Evolutionary conservation across 495 filamentous ascomycete genomes (phyloP).

Genomic region (Wilcoxina mikolae): DNA sequence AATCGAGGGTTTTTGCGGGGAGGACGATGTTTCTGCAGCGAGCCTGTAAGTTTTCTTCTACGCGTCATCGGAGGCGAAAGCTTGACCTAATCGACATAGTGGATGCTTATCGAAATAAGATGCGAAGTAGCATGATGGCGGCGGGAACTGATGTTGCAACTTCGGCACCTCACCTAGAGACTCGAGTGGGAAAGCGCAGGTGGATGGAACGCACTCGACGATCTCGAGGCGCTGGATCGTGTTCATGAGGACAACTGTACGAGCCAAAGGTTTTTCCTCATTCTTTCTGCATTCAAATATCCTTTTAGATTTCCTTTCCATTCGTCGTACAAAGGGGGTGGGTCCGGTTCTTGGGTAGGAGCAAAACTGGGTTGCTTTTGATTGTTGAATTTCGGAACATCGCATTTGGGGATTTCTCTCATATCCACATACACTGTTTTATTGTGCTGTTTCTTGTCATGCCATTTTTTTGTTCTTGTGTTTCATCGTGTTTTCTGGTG

Average conservation of each 20-base stretch:
- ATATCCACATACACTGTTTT: slow-evolving; percentile 1
- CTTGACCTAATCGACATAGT: slow-evolving; percentile 38
- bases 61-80: not conserved
- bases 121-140: slow-evolving; percentile 60
- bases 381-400: slow-evolving; percentile 7
- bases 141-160: slow-evolving; percentile 54
- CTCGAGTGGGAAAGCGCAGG: slow-evolving; percentile 67
- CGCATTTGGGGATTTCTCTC: slow-evolving; percentile 2
- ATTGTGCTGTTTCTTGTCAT: not conserved
- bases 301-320: slow-evolving; percentile 7
- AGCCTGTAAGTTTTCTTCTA: slow-evolving; percentile 52
- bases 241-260: not conserved
- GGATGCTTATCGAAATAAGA: slow-evolving; percentile 90
- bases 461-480: not conserved
- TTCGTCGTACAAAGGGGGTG: slow-evolving; percentile 4
- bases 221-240: slow-evolving; percentile 5
- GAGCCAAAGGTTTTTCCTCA: not conserved
- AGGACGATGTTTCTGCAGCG: slow-evolving; percentile 80
- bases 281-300: slow-evolving; percentile 1
- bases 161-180: slow-evolving; percentile 75
- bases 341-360: slow-evolving; percentile 4
- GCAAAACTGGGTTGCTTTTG: slow-evolving; percentile 8
- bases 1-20: slow-evolving; percentile 72
- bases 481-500: not conserved
- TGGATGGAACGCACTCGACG: slow-evolving; percentile 50